A percentile compares a stretch with the other conserved stretches of the same genome.
Evolutionary conservation across 495 filamentous ascomycete species (phyloP).

Genomic region (Aspergillus avenaceus): DNA sequence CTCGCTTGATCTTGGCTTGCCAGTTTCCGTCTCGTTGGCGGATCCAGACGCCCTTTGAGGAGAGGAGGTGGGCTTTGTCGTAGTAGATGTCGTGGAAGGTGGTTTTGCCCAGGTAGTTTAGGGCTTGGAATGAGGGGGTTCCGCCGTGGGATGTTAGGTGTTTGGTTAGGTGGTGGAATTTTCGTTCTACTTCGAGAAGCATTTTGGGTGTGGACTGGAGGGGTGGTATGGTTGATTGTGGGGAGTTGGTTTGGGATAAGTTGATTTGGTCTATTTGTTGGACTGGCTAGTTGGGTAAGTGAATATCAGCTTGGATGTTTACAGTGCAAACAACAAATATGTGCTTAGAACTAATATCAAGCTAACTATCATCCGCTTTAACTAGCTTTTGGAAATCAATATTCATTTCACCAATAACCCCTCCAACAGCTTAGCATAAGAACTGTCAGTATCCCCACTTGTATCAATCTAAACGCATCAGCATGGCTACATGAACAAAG

Average conservation of each 20-base stretch:
- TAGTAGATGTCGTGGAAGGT: slow-evolving; percentile 8
- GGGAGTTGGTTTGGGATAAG: too few relatives aligned
- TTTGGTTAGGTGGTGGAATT: not conserved
- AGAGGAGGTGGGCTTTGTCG: slow-evolving; percentile 2
- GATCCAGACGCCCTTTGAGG: slow-evolving; percentile 1
- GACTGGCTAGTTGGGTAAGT: too few relatives aligned
- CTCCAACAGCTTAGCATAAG: not conserved
- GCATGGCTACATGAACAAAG: not conserved
- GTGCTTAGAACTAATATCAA: too few relatives aligned
- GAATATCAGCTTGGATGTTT: too few relatives aligned
- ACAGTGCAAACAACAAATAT: too few relatives aligned
- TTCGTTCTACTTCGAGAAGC: slow-evolving; percentile 8
- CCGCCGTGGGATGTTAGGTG: not conserved
- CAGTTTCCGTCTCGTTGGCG: not conserved
- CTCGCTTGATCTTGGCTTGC: slow-evolving; percentile 7
- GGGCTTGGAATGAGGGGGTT: not conserved
- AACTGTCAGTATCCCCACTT: not conserved
- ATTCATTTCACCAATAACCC: too few relatives aligned
- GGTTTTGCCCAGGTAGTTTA: not conserved
- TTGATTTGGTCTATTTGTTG: too few relatives aligned
- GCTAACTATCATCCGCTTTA: too few relatives aligned
- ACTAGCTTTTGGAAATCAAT: too few relatives aligned
- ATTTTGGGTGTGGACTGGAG: too few relatives aligned
- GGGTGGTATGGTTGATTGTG: too few relatives aligned
- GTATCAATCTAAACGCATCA: not conserved